A percentile compares a stretch with the other conserved stretches of the same genome.
Evolutionary conservation across 169 alveolate species (phyloP).

Genomic region (Plasmodium berghei): DNA sequence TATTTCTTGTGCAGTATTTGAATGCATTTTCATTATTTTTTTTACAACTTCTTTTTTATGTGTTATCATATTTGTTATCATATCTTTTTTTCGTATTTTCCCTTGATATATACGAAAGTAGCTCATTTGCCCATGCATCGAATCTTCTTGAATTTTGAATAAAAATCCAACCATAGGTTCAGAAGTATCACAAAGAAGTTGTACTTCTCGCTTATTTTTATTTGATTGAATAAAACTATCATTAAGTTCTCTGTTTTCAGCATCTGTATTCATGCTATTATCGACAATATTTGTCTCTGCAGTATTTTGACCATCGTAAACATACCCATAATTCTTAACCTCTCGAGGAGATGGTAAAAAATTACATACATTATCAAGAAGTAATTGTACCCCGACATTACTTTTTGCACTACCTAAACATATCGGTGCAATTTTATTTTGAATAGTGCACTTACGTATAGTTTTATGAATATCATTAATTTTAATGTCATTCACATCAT

Average conservation of each 20-base stretch:
- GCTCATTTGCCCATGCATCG: conserved; percentile 92
- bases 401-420: conserved; percentile 96
- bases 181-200: conserved; percentile 32
- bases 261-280: background rate
- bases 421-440: conserved; percentile 90
- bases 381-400: conserved; percentile 95
- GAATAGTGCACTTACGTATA: conserved; percentile 86
- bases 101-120: conserved; percentile 95
- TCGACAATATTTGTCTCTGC: background rate
- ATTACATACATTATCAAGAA: conserved; percentile 94
- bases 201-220: conserved; percentile 78
- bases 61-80: conserved; percentile 85
- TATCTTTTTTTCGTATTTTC: conserved; percentile 86
- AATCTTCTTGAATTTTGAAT: conserved; percentile 93
- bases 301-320: conserved; percentile 24
- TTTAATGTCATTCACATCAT: conserved; percentile 80
- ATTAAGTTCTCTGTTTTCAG: background rate
- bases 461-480: conserved; percentile 75
- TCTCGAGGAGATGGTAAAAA: conserved; percentile 94
- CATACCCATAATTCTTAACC: conserved; percentile 72
- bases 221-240: conserved; percentile 78
- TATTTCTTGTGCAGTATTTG: conserved; percentile 94
- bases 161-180: conserved; percentile 94
- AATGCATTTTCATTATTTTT: conserved; percentile 93
- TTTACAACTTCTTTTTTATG: conserved; percentile 84